Evolutionary conservation across 2,329 filamentous ascomycete species (phyloP), one percentile per base, ranked within the genome.

Genomic region (Exophiala sideris): DNA sequence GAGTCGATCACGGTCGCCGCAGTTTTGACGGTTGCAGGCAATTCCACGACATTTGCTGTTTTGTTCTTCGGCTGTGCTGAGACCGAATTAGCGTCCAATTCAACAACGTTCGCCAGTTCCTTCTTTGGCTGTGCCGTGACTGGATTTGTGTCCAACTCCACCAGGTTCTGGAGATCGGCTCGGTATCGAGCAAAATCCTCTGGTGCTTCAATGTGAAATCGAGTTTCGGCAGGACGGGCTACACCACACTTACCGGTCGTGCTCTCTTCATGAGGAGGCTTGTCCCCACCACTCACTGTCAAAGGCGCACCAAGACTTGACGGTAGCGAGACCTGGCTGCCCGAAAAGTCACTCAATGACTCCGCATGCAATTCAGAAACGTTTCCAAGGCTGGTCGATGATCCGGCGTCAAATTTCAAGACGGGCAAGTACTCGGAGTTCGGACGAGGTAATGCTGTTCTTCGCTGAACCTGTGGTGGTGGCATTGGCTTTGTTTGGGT

Each of bases 131-230:
- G 40, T 35, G 32, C 7, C 16, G 9, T 5, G n/a, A 33, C 18
- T 29, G 44, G 24, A 18, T 47, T 20, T 10, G 42, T 38, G 9
- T 54, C 48, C 8, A 52, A 18, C 44, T 54, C 50, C 29, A 46
- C 20, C 18, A 3, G 18, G 7, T 39, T 16, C 14, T 39, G 44
- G 2, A 48, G 3, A 29, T 50, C 35, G 5, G 47, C 32, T 1
- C 38, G 41, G 36, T 54, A 57, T 21, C 21, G 50, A 9, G 48
- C 35, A 42, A 57, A 57, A 38, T 57, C 55, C 11, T 54, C 44
- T 11, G 54, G 54, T 7, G 36, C 40, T 12, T 56, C 40, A 39
- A 56, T 49, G 24, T 29, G 24, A 29, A 29, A 29, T 29, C 24
- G 24, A 29, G 5, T 29, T 29, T 8, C 24, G 24, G 24, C 24